Evolutionary conservation across 352 stramenopile species (phyloP).

Genomic region (Pythium guiyangense): DNA sequence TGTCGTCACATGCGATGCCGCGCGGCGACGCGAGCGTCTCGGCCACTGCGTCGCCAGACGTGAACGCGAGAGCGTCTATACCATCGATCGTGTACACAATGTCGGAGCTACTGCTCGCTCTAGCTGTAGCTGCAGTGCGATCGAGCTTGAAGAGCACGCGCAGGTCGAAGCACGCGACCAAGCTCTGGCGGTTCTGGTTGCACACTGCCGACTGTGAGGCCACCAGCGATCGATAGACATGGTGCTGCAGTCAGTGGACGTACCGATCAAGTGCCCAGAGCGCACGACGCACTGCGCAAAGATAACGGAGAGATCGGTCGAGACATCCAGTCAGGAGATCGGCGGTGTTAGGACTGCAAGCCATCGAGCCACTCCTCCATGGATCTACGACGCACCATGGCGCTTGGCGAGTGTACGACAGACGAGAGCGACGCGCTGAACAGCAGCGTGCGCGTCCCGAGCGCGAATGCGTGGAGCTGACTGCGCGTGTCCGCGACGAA

Average conservation of each 20-base stretch:
- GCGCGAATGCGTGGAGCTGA: slow-evolving; percentile 27
- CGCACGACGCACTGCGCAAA: slow-evolving; percentile 8
- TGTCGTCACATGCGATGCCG: slow-evolving; percentile 45
- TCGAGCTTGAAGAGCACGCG: slow-evolving; percentile 31
- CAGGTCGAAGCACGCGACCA: slow-evolving; percentile 22
- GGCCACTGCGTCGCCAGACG: slow-evolving; percentile 1
- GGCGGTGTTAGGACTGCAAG: not conserved
- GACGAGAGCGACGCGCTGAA: slow-evolving; percentile 17
- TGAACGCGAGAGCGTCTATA: slow-evolving; percentile 1
- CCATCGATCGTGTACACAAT: not conserved
- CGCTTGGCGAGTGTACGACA: slow-evolving; percentile 11
- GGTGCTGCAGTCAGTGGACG: not conserved
- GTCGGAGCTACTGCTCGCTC: not conserved
- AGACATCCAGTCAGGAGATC: not conserved
- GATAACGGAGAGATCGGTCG: not conserved
- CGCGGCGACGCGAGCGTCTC: slow-evolving; percentile 10
- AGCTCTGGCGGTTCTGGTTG: slow-evolving; percentile 21
- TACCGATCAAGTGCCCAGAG: slow-evolving; percentile 18
- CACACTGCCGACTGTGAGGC: slow-evolving; percentile 18
- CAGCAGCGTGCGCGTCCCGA: slow-evolving; percentile 19
- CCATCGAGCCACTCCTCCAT: not conserved
- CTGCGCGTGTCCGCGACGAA: slow-evolving; percentile 29
- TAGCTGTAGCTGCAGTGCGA: not conserved
- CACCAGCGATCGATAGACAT: not conserved
- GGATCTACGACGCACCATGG: slow-evolving; percentile 11